Percentiles rank a stretch among this genome's conserved stretches.
phyloP scores from a whole-genome alignment of 164 flowering plant genomes.

The Vitis rotundifolia region DNA sequence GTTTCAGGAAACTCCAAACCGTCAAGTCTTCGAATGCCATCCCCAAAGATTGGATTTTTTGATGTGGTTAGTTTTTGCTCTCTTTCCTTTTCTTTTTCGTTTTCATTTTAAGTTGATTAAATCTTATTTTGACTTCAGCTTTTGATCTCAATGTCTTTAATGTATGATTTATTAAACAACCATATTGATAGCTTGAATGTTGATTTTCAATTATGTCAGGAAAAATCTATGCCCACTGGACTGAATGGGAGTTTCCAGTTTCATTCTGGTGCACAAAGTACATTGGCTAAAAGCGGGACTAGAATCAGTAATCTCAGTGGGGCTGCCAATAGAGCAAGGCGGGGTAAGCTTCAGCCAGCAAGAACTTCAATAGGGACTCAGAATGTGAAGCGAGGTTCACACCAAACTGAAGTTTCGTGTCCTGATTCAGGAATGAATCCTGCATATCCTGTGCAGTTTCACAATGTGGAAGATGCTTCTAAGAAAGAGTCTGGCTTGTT shows the following conservation, averaged over 20 bases:
- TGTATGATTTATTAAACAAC: too few relatives aligned
- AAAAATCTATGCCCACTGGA: conserved; percentile 2
- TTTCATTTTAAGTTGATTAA: background rate
- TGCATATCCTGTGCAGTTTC: conserved; percentile 11
- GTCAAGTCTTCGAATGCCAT: conserved; percentile 75
- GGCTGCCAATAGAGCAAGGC: conserved; percentile 18
- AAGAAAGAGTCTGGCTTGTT: conserved; percentile 4
- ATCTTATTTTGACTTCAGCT: background rate
- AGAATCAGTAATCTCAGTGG: conserved; percentile 6
- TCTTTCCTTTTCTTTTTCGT: background rate
- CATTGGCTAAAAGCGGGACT: background rate
- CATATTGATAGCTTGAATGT: too few relatives aligned
- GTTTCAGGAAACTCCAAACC: conserved; percentile 31
- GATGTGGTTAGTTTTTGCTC: conserved; percentile 55
- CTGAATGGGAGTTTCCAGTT: conserved; percentile 24
- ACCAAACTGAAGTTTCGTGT: background rate
- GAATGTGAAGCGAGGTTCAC: conserved; percentile 13
- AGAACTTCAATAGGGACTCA: conserved; percentile 13
- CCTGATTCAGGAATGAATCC: conserved; percentile 13
- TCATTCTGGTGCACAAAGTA: conserved; percentile 10
- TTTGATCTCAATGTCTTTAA: background rate
- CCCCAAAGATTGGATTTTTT: conserved; percentile 78
- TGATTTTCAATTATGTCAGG: conserved; percentile 7
- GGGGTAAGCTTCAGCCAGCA: conserved; percentile 22
- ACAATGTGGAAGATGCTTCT: conserved; percentile 13